phyloP scores from a whole-genome alignment of 495 filamentous ascomycete genomes.

The Penicillium alfredii region DNA sequence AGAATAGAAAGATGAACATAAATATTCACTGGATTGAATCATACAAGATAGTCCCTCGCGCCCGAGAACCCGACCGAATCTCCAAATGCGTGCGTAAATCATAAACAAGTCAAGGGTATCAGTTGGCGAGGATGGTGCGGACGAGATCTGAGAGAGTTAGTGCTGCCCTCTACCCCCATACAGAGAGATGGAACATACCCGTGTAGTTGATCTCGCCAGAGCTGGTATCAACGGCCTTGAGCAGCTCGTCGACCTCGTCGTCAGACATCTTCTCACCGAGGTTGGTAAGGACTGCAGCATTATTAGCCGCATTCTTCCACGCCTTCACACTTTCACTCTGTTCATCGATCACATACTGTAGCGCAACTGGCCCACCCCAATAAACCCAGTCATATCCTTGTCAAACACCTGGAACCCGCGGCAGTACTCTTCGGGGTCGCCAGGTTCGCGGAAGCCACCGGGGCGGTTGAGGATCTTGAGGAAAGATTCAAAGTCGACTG shows the following conservation, averaged over 20 bases:
- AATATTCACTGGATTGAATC: too few species aligned
- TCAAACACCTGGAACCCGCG: slow-evolving; percentile 98
- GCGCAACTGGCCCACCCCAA: slow-evolving; percentile 91
- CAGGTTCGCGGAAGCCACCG: slow-evolving; percentile 95
- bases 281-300: slow-evolving; percentile 90
- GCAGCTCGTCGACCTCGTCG: slow-evolving; percentile 94
- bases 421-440: slow-evolving; percentile 96
- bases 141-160: slow-evolving; percentile 63
- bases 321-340: too few species aligned
- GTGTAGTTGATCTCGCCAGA: slow-evolving; percentile 96
- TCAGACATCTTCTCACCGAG: slow-evolving; percentile 98
- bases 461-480: slow-evolving; percentile 92
- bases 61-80: not conserved
- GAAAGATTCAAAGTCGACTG: slow-evolving; percentile 98
- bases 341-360: slow-evolving; percentile 62
- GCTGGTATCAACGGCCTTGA: slow-evolving; percentile 93
- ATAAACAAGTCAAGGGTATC: slow-evolving; percentile 28
- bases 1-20: not conserved
- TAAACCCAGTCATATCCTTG: slow-evolving; percentile 97
- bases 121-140: slow-evolving; percentile 91
- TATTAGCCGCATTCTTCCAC: too few species aligned
- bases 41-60: slow-evolving; percentile 8
- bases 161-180: too few species aligned
- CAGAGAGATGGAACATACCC: slow-evolving; percentile 57
- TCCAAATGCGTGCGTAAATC: slow-evolving; percentile 11